Percentiles rank a stretch among this genome's conserved stretches.
phyloP scores from a whole-genome alignment of 169 alveolate species.

The Hepatocystis sp. region DNA sequence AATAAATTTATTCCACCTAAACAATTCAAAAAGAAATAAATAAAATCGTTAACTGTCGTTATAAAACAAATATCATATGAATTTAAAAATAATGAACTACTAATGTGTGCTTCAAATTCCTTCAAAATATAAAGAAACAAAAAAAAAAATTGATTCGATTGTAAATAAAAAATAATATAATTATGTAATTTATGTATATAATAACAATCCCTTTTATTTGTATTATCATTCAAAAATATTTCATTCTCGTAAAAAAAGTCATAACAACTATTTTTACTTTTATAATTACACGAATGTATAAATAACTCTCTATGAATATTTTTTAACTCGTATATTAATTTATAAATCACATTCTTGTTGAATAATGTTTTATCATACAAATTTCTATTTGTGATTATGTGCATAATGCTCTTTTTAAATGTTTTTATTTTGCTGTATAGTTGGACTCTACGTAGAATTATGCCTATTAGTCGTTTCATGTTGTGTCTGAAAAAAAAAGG shows the following conservation, averaged over 20 bases:
- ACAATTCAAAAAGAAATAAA: conserved; percentile 72
- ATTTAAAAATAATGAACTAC: conserved; percentile 38
- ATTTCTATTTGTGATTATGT: conserved; percentile 21
- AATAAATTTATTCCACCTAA: conserved; percentile 76
- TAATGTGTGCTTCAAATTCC: conserved; percentile 63
- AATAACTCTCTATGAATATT: conserved; percentile 68
- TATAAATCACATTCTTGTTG: conserved; percentile 5
- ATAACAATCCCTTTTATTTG: conserved; percentile 21
- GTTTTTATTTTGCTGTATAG: conserved; percentile 25
- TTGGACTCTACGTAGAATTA: conserved; percentile 55
- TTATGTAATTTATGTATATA: conserved; percentile 66
- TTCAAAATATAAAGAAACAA: conserved; percentile 64
- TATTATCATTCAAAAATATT: conserved; percentile 51
- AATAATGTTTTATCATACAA: conserved; percentile 14
- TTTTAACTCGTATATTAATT: conserved; percentile 42
- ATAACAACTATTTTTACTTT: conserved; percentile 75
- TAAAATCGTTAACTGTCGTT: conserved; percentile 60
- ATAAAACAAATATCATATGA: conserved; percentile 71
- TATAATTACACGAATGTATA: conserved; percentile 58
- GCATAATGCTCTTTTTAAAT: conserved; percentile 22
- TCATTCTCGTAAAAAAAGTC: conserved; percentile 60
- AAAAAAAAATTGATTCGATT: conserved; percentile 47
- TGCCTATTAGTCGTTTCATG: conserved; percentile 63
- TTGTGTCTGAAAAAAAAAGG: conserved; percentile 21
- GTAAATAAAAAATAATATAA: conserved; percentile 47